A percentile compares a stretch with the other conserved stretches of the same genome.
Evolutionary conservation across 306 rosid genomes (phyloP).

Genomic region (Medicago arabica): DNA sequence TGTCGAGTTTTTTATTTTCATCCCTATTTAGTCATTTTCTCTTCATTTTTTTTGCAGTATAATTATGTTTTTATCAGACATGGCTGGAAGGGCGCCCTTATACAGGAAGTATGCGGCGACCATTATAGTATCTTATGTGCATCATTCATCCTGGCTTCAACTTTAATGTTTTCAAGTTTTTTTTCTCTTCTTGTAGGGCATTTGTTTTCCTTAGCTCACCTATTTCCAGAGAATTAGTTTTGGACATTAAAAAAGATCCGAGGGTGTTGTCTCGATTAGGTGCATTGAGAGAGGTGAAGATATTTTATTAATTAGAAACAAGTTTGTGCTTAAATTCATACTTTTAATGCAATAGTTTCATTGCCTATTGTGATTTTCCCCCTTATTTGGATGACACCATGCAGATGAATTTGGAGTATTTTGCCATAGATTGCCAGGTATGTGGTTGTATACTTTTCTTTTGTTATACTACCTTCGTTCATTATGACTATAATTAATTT

Average conservation of each 20-base stretch:
- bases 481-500: conserved; percentile 9
- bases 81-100: conserved; percentile 87
- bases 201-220: conserved; percentile 97
- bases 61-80: conserved; percentile 86
- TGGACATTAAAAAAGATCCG: conserved; percentile 74
- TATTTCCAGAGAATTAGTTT: conserved; percentile 71
- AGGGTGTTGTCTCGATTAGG: conserved; percentile 78
- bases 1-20: conserved; percentile 24
- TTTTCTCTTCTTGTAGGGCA: conserved; percentile 70
- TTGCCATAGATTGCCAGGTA: conserved; percentile 97
- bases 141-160: conserved; percentile 30
- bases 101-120: conserved; percentile 82
- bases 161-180: conserved; percentile 34
- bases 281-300: conserved; percentile 82
- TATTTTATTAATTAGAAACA: conserved; percentile 38
- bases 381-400: conserved; percentile 44
- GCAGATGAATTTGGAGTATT: conserved; percentile 99
- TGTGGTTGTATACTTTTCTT: conserved; percentile 33
- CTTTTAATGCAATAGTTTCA: conserved; percentile 28
- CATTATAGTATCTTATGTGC: conserved; percentile 31
- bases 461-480: conserved; percentile 27
- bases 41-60: conserved; percentile 68
- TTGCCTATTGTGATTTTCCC: conserved; percentile 37
- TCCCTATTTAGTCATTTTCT: conserved; percentile 44
- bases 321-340: conserved; percentile 36